These are phyloP conservation scores for Trichophyton rubrum DNA, from an alignment of 2,329 filamentous ascomycete genomes.

Conservation along the genomic window DNA sequence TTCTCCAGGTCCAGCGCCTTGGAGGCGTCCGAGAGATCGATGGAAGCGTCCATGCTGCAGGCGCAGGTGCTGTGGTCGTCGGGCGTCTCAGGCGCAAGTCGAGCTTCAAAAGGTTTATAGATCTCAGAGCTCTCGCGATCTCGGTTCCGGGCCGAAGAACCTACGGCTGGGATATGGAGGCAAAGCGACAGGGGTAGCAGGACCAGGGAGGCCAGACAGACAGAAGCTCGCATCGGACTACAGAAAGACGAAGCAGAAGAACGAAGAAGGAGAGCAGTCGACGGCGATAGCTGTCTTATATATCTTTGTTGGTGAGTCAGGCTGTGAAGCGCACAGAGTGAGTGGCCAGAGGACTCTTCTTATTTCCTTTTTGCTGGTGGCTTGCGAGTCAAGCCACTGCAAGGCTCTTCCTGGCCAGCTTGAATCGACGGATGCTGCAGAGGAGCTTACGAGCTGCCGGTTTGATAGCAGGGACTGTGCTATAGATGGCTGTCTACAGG, in stretches of 20 bases:
- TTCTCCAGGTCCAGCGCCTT: conserved; percentile 80
- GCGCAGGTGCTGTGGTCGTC: not conserved
- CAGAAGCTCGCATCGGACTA: not conserved
- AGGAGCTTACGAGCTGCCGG: no score
- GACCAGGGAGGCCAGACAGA: not conserved
- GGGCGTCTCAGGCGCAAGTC: not conserved
- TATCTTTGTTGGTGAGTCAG: no score
- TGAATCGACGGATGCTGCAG: no score
- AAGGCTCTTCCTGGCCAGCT: no score
- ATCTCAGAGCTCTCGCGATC: not conserved
- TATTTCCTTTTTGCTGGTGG: no score
- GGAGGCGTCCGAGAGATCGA: conserved; percentile 73
- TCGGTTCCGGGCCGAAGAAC: not conserved
- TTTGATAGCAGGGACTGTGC: not conserved
- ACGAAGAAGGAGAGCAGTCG: not conserved
- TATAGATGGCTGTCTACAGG: not conserved
- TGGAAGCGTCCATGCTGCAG: conserved; percentile 68
- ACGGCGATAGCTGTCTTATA: no score
- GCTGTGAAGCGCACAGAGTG: no score
- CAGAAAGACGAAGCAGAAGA: not conserved
- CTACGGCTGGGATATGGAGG: not conserved
- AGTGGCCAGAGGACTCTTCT: no score
- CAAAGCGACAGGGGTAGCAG: conserved; percentile 1
- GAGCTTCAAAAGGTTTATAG: not conserved
- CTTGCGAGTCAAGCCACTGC: no score